These are phyloP conservation scores for Geranium brycei DNA, from an alignment of 345 rosid genomes.

Conservation along the genomic window DNA sequence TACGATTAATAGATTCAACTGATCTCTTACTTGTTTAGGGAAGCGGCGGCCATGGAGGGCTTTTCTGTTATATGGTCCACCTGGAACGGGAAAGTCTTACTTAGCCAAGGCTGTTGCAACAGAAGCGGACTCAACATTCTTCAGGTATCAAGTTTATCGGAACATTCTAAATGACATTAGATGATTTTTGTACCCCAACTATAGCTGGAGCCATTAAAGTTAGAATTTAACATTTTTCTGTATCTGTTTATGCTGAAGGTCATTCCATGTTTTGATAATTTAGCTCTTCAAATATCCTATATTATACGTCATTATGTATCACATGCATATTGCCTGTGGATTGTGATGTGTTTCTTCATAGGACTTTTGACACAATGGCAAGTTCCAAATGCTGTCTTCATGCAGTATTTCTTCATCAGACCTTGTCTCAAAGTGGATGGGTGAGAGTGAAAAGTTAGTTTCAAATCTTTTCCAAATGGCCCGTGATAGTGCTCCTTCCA, in stretches of 20 bases:
- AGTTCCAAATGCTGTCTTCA: conserved; percentile 8
- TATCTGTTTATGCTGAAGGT: background rate
- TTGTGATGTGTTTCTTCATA: conserved; percentile 7
- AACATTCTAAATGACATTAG: background rate
- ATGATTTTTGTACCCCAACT: background rate
- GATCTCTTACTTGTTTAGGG: conserved; percentile 26
- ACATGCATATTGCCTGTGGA: background rate
- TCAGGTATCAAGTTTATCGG: conserved; percentile 36
- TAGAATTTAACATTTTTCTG: no score
- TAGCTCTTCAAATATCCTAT: background rate
- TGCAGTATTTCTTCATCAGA: conserved; percentile 82
- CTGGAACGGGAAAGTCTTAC: conserved; percentile 93
- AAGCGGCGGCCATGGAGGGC: conserved; percentile 94
- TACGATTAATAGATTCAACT: background rate
- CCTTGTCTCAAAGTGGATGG: conserved; percentile 98
- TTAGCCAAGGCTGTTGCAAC: conserved; percentile 96
- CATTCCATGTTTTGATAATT: background rate
- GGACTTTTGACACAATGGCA: background rate
- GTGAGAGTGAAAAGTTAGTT: conserved; percentile 92
- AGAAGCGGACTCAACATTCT: conserved; percentile 87
- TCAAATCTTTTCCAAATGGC: conserved; percentile 92
- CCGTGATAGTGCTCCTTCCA: conserved; percentile 89
- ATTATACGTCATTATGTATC: background rate
- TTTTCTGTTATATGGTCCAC: conserved; percentile 81
- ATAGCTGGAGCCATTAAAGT: background rate